Base-by-base conservation (phyloP, 352 stramenopile genomes). In the Pythium insidiosum region DNA sequence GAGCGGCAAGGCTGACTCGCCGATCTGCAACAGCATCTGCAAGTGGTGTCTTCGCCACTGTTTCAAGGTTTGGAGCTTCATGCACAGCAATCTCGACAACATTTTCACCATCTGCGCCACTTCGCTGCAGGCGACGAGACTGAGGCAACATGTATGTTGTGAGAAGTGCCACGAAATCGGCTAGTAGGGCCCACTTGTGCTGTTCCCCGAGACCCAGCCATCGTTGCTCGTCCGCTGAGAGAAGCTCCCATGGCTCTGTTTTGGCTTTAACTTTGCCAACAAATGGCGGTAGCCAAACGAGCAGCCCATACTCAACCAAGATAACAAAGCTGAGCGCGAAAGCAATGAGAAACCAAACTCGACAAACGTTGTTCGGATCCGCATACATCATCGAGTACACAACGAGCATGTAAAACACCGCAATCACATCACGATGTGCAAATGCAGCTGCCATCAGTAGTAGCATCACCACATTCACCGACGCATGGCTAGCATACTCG, bases 371-470 rank as follows among this genome's bases (percentile, higher is more conserved):
- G 5, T 64, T 36, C n/a, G 74, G 55, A 5, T 42, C 42, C 4
- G 81, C 75, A 36, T 86, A 84, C 76, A 89, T 90, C 52, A 91
- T 77, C 3, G 16, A 43, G 48, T 82, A 83, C n/a, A 94, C 73
- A 12, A 88, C 57, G 6, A 85, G n/a, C 47, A 94, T 72, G 53
- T 89, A 91, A 26, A 74, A 28, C 23, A 91, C 63, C 12, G 81
- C 83, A 26, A 91, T 67, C 15, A 87, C 48, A 39, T 90, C 78
- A 52, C 78, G 69, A 40, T 87, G 81, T 1, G 86, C 59, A 47
- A 93, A 94, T 36, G 71, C 69, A 16, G 81, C 87, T n/a, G 86
- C 61, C 36, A 75, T 84, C 6, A 94, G 46, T 47, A 85, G 39
- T 2, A 91, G 52, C 63, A 86, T 88, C 35, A 87, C 64, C 2